phyloP scores from a whole-genome alignment of 2,329 filamentous ascomycete species.

The Aureobasidium sp. region DNA sequence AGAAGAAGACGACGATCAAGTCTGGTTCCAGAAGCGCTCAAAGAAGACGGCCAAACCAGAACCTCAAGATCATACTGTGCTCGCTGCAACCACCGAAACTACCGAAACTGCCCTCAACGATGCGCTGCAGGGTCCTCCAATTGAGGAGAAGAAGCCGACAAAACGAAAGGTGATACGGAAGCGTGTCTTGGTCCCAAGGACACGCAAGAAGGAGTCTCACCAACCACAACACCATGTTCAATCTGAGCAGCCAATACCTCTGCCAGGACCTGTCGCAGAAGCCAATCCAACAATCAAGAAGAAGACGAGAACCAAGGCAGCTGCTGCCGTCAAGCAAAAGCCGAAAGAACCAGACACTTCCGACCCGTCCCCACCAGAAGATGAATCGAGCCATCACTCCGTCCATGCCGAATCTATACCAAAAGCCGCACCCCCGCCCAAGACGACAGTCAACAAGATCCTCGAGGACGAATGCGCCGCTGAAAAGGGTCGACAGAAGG shows the following conservation, averaged over 20 bases:
- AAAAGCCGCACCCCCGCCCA: not conserved
- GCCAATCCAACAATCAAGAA: not conserved
- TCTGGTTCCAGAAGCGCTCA: not conserved
- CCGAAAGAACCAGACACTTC: not conserved
- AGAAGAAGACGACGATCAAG: not conserved
- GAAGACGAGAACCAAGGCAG: not conserved
- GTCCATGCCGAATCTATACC: not conserved
- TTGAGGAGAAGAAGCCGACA: not conserved
- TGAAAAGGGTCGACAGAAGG: not conserved
- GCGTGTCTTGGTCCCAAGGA: not conserved
- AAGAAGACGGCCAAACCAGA: not conserved
- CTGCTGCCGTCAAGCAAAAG: not conserved
- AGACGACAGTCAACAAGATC: not conserved
- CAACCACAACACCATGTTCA: not conserved
- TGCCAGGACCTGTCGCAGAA: not conserved
- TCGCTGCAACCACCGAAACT: not conserved
- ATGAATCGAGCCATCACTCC: not conserved
- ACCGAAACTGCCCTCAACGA: not conserved
- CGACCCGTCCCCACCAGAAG: not conserved
- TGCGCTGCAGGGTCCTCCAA: not conserved
- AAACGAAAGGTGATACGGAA: not conserved
- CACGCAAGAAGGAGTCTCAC: not conserved
- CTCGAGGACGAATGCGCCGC: not conserved
- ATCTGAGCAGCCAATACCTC: not conserved
- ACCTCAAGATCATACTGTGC: not conserved